phyloP scores from a whole-genome alignment of 331 rosid species.

The Saraca asoca region DNA sequence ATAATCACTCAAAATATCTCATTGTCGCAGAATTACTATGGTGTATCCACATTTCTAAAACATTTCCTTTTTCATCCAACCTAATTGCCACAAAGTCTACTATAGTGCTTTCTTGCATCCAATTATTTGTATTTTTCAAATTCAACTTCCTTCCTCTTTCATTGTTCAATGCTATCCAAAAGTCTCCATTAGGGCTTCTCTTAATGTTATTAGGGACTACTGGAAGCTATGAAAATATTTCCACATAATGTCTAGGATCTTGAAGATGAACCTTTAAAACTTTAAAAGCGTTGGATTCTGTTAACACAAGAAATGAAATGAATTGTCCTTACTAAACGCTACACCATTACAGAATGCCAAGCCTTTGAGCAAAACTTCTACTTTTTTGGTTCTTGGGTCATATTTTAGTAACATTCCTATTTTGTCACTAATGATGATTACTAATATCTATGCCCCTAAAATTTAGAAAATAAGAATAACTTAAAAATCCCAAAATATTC shows the following conservation, averaged over 20 bases:
- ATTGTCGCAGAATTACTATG: no score
- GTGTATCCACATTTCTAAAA: conserved; percentile 41
- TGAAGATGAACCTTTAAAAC: conserved; percentile 32
- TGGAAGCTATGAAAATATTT: conserved; percentile 36
- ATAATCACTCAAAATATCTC: no score
- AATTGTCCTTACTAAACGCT: conserved; percentile 40
- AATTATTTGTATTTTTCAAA: no score
- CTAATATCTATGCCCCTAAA: conserved; percentile 35
- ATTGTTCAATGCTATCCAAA: conserved; percentile 58
- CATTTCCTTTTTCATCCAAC: conserved; percentile 44
- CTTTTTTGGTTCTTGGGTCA: conserved; percentile 40
- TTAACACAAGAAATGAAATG: conserved; percentile 40
- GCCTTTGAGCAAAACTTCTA: conserved; percentile 36
- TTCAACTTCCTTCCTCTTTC: conserved; percentile 36
- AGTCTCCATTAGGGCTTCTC: conserved; percentile 40
- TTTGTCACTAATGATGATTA: conserved; percentile 40
- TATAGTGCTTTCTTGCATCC: no score
- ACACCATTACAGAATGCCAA: conserved; percentile 54
- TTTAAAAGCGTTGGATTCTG: conserved; percentile 34
- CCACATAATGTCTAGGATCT: no score
- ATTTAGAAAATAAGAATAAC: no score
- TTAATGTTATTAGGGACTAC: conserved; percentile 60
- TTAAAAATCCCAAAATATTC: no score
- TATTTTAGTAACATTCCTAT: conserved; percentile 48
- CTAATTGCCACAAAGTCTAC: conserved; percentile 48